Evolutionary conservation across 1,284 basidiomycete species (phyloP).

Genomic region (Trichosporon faecale): DNA sequence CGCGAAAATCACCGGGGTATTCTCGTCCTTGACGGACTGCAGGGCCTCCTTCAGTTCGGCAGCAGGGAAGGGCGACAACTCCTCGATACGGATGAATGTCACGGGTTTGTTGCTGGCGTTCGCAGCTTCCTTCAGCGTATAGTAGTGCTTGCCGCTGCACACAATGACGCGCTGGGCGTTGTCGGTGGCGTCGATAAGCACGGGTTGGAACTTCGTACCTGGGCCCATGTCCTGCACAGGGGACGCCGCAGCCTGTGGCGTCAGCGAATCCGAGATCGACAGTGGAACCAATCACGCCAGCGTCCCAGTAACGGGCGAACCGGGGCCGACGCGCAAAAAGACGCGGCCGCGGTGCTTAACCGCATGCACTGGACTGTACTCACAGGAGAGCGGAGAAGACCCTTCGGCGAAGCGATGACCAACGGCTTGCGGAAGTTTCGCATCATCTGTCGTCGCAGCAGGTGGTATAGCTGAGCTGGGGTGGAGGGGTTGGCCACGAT

Average conservation of each 20-base stretch:
- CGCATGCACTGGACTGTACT: conserved; percentile 37
- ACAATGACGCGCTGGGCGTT: conserved; percentile 44
- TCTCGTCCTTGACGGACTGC: conserved; percentile 13
- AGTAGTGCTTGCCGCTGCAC: conserved; percentile 78
- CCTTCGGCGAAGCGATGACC: conserved; percentile 77
- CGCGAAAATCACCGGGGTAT: conserved; percentile 64
- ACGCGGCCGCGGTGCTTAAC: neutral
- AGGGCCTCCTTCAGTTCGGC: conserved; percentile 57
- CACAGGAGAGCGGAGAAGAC: conserved; percentile 71
- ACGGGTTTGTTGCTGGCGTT: conserved; percentile 41
- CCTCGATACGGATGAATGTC: conserved; percentile 71
- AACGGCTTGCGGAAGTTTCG: conserved; percentile 82
- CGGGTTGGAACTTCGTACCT: conserved; percentile 66
- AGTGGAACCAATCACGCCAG: neutral
- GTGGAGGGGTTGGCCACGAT: conserved; percentile 81
- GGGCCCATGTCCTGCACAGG: conserved; percentile 63
- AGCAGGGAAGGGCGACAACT: conserved; percentile 82
- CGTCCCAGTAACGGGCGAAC: neutral
- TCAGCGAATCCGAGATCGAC: conserved; percentile 12
- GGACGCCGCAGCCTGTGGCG: conserved; percentile 67
- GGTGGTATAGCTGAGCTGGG: conserved; percentile 83
- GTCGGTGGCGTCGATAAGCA: conserved; percentile 59
- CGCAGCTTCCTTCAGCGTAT: conserved; percentile 72
- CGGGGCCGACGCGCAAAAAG: neutral
- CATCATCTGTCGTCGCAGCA: conserved; percentile 74